Base-by-base conservation (phyloP, 345 rosid genomes). In the Abelmoschus esculentus region DNA sequence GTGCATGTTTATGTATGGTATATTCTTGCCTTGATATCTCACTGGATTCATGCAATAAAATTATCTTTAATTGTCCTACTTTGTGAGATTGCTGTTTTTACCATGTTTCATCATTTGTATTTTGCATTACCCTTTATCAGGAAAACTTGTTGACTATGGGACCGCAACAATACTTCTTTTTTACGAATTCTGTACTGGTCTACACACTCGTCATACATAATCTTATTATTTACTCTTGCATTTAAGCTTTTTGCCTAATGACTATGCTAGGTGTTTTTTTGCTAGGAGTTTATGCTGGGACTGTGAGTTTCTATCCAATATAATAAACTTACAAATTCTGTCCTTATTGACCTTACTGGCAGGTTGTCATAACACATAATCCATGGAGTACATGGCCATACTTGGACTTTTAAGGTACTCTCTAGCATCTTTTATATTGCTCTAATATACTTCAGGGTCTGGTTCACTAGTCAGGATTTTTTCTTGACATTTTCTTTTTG, bases 371-470 rank as follows among this genome's bases (percentile, higher is more conserved):
- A 11, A 61, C 67, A 58, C 10, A 3, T 28, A 11, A 61, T 59
- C 44, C 22, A 2, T 62, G 73, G 56, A 29, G 36, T 74, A n/a
- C 32, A 32, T 2, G 15, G 28, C 4, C 54, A 10, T 64, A 29
- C 15, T 9, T 62, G 54, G 38, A 17, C 59, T 38, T 49, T 68
- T 61, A 44, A 74, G 73, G 73, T 74, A 69, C 18, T 17, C 66
- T 50, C 29, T 32, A 70, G 44, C 42, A 4, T 57, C 8, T 70
- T 14, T 62, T 29, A 50, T 52, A 50, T 52, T 60, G 12, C 73
- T 44, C 7, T 36, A 10, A 36, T n/a, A 61, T 1, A 58, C 12
- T 32, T 31, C 36, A 60, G 10, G 9, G 28, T 36, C 47, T 9
- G 22, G 26, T 36, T 32, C 47, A 36, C 18, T 17, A 36, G 14